Base-by-base conservation (phyloP, 805 yeast genomes). In the Vanderwaltozyma polyspora region DNA sequence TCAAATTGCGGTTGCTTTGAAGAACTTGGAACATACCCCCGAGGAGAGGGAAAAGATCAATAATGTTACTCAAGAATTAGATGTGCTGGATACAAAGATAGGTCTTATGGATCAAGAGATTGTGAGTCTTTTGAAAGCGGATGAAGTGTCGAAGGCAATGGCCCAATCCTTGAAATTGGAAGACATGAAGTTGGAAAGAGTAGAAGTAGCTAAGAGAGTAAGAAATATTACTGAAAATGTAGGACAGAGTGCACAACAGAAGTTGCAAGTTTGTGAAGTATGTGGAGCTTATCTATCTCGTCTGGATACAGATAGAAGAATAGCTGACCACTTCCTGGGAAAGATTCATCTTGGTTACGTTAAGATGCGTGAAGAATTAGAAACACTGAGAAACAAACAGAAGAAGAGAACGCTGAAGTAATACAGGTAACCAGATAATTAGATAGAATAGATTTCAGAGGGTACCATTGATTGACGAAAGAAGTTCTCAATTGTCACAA, bases 241-340 rank as follows among this genome's bases (percentile, higher is more conserved):
- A 6, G 91, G 93, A 2, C 89, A 83, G 45, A 72, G 86, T 10
- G 84, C 91, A 1, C 94, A 82, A 50, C 96, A 87, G 49, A 83
- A 84, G 54, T 64, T 87, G 30, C 95, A 86, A 55, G 94, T 84
- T 1, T 87, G 97, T 58, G 81, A 74, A 42, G 76, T 74, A 1
- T 87, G 97, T 59, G 95, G 94, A 1, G 94, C 94, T 1, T 85
- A 79, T 49, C 62, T 89, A 25, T 81, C 94, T 7, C 64, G 89
- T 40, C 61, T 86, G 36, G 97, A 87, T 55, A 83, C 80, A 38
- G 96, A 87, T 53, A 67, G 86, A 53, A 67, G 96, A 45, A 63
- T 87, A 42, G 94, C 89, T 1, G 95, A 83, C 46, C 96, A 87
- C 56, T 86, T 84, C 52, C 60, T 77, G 17, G 97, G 97, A 1